Conservation (phyloP, 495 filamentous ascomycete species). For the Neurospora tetraspora region DNA sequence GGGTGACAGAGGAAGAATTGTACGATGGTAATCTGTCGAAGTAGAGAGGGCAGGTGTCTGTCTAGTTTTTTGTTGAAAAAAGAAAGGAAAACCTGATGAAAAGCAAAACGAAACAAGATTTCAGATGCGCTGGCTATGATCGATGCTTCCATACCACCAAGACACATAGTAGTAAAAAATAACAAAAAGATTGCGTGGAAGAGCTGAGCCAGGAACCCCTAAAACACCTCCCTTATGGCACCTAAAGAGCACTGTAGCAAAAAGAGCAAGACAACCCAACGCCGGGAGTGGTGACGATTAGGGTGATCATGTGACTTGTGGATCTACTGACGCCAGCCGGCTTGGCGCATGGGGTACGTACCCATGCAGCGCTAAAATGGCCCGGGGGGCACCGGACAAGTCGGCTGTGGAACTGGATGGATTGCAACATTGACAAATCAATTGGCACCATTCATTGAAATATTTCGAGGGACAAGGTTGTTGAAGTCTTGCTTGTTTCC, state of each 20-base stretch:
- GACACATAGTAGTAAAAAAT: neutral
- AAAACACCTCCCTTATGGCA: neutral
- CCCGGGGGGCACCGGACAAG: neutral
- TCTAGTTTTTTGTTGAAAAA: no score
- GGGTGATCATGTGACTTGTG: slow-evolving; percentile 16
- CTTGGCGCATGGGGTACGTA: slow-evolving; percentile 11
- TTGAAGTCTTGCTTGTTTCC: neutral
- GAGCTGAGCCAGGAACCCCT: neutral
- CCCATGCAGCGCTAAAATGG: neutral
- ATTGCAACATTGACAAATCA: neutral
- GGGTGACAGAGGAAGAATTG: neutral
- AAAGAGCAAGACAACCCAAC: neutral
- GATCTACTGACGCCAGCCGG: slow-evolving; percentile 8
- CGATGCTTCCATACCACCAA: neutral
- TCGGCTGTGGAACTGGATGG: neutral
- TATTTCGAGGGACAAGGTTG: neutral
- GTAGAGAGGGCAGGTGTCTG: neutral
- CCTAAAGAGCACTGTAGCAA: neutral
- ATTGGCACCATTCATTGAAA: neutral
- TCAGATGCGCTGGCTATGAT: neutral
- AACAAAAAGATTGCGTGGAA: neutral
- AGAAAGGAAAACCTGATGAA: no score
- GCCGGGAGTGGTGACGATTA: slow-evolving; percentile 6
- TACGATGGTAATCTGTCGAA: neutral
- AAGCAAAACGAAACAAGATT: neutral